phyloP scores from a whole-genome alignment of 306 rosid genomes.

The Vigna trinervia region DNA sequence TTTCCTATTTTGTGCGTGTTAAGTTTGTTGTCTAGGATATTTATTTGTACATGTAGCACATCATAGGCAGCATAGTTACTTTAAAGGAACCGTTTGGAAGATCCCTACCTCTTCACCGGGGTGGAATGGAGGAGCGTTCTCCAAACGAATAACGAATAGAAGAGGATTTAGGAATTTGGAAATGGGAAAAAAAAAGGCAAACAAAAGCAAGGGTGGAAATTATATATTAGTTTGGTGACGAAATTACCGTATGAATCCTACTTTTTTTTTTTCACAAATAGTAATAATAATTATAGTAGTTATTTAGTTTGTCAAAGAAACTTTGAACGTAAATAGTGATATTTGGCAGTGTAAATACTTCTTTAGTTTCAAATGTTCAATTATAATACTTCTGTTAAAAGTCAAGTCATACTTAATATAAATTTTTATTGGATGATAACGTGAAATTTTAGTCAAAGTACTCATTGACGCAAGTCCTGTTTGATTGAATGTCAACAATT shows the following conservation, averaged over 20 bases:
- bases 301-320: neutral
- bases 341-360: too few species aligned
- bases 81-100: conserved; percentile 42
- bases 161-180: conserved; percentile 21
- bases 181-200: neutral
- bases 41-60: conserved; percentile 58
- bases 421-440: neutral
- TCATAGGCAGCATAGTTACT: conserved; percentile 40
- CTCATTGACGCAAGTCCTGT: neutral
- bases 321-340: neutral
- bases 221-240: conserved; percentile 18
- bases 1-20: conserved; percentile 31
- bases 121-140: neutral
- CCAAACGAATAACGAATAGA: conserved; percentile 28
- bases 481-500: neutral
- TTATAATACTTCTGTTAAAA: too few species aligned
- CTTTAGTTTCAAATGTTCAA: too few species aligned
- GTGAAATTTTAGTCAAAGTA: too few species aligned
- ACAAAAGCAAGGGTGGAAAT: neutral
- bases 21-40: conserved; percentile 39
- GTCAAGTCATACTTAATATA: neutral
- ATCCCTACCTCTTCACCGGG: neutral
- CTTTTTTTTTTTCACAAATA: neutral
- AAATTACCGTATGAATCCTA: neutral
- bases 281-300: neutral